These are phyloP conservation scores for Borealophlyctis nickersoniae DNA, from an alignment of 192 early-diverging fungal genomes.

Conservation along the genomic window DNA sequence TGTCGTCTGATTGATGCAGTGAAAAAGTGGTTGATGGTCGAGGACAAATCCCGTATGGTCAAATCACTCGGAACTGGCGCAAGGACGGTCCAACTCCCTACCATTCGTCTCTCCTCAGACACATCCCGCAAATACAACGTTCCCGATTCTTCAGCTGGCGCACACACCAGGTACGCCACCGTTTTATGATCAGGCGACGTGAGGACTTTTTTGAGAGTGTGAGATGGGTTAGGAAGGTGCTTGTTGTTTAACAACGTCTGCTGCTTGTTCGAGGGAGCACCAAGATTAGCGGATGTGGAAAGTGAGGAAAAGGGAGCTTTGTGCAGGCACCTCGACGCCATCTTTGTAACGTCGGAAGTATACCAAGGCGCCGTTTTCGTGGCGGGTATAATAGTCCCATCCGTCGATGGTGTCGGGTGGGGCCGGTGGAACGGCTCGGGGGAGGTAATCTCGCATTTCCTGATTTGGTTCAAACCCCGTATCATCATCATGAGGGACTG, in stretches of 20 bases:
- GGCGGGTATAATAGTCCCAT: conserved; percentile 13
- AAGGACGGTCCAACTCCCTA: too few species aligned
- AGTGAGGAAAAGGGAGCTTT: not conserved
- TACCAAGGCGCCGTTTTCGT: conserved; percentile 5
- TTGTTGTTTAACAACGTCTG: conserved; percentile 18
- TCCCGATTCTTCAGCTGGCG: conserved; percentile 15
- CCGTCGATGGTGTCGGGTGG: conserved; percentile 14
- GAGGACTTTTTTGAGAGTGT: conserved; percentile 6
- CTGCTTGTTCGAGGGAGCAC: not conserved
- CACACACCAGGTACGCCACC: conserved; percentile 13
- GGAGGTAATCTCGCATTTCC: conserved; percentile 13
- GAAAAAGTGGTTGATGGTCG: not conserved
- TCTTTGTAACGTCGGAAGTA: conserved; percentile 10
- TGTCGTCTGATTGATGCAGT: not conserved
- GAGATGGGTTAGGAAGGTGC: conserved; percentile 2
- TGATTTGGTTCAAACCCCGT: not conserved
- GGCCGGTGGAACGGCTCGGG: conserved; percentile 1
- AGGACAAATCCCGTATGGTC: not conserved
- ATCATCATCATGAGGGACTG: not conserved
- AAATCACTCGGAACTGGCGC: not conserved
- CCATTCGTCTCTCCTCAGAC: not conserved
- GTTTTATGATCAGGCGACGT: conserved; percentile 14
- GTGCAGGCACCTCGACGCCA: conserved; percentile 10
- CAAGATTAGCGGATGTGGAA: not conserved
- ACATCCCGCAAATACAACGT: conserved; percentile 6